phyloP scores from a whole-genome alignment of 176 grass and related monocot species.

The Carex pumila region DNA sequence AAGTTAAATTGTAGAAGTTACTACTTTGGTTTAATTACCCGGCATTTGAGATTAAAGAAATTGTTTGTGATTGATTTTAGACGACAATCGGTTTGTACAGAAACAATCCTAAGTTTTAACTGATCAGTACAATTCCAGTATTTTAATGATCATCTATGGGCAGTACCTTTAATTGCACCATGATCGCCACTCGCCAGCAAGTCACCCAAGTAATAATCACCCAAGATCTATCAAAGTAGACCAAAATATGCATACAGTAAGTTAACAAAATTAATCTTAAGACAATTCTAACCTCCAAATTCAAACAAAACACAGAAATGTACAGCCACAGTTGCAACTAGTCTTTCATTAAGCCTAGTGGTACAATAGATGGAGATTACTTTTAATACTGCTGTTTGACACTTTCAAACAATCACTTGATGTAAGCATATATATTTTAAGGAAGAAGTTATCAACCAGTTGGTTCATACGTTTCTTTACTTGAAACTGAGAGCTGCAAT shows the following conservation, averaged over 20 bases:
- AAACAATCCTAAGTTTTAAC: not conserved
- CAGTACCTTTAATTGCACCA: not conserved
- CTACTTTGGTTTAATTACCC: not conserved
- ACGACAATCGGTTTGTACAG: not conserved
- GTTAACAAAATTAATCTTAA: not conserved
- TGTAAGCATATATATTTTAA: not conserved
- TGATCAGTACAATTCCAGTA: not conserved
- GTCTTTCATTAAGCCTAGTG: not conserved
- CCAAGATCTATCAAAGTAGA: not conserved
- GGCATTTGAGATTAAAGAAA: not conserved
- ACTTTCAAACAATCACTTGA: not conserved
- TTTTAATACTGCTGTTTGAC: not conserved
- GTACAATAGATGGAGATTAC: not conserved
- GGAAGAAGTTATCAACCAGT: not conserved
- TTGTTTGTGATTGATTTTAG: not conserved
- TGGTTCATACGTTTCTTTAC: not conserved
- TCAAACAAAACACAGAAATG: not conserved
- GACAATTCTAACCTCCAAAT: not conserved
- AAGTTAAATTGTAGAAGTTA: not conserved
- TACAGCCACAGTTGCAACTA: not conserved
- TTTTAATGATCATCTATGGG: not conserved
- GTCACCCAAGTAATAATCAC: not conserved
- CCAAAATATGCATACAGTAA: not conserved
- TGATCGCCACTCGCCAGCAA: not conserved
- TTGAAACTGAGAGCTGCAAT: not conserved